Evolutionary conservation across 2,329 filamentous ascomycete genomes (phyloP), one percentile per base, ranked within the genome.

Genomic region (Calonectria naviculata): DNA sequence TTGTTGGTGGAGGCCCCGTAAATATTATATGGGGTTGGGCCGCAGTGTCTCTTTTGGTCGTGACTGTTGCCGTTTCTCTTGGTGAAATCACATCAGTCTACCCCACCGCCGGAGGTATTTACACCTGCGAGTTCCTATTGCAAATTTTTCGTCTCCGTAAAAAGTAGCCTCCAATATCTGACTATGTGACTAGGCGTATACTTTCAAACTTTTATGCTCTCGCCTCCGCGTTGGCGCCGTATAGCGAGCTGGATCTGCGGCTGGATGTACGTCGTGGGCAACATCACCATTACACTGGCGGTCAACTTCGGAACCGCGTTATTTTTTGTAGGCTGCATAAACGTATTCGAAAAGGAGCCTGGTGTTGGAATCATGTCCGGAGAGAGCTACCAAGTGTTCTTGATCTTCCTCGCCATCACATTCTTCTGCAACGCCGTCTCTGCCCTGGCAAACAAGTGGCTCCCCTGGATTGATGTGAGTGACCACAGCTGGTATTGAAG

Each of bases 301-400:
- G 93, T 95, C 80, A 94, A 94, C 85, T 95, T 94, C 77, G 93
- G 92, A 9, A 94, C 93, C 4, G 93, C 91, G 0, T 89, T 95
- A 74, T 88, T 90, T 80, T 81, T 89, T 68, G 85, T 89, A 67
- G 86, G 84, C 12, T 89, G 87, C 77, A 80, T 90, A 80, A 89
- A 90, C 70, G 86, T 90, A 36, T 90, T 90, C 69, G 83, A 88
- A 65, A 81, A 81, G 4, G 80, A 83, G 41, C 81, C 83, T 6
- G 87, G 85, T 52, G 80, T 82, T 13, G 83, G 80, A 13, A 79
- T 90, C 69, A 83, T 89, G 61, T 80, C 81, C 2, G 87, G 83
- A 56, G 87, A 85, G 46, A 80, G 85, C 38, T 95, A 92, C 86
- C 92, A 94, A 80, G 85, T 93, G n/a, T 90, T 93, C 68, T 84